Percentiles rank a stretch among this genome's conserved stretches.
Evolutionary conservation across 768 basidiomycete genomes (phyloP).

Genomic region (Amanita pseudoporphyria): DNA sequence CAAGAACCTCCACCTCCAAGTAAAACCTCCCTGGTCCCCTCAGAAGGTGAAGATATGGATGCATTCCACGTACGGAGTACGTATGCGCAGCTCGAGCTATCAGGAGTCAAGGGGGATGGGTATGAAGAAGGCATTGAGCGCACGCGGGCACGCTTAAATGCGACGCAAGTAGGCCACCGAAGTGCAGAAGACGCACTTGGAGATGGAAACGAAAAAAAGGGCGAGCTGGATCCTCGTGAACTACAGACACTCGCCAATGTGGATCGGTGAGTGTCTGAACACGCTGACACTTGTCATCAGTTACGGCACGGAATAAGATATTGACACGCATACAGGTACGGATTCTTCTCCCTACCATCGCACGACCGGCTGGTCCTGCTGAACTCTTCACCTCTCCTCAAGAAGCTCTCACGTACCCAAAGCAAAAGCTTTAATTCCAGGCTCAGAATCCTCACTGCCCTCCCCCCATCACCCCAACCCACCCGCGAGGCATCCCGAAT

Average conservation of each 20-base stretch:
- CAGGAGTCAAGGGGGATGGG: conserved; percentile 92
- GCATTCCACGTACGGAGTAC: conserved; percentile 77
- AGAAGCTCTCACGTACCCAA: conserved; percentile 40
- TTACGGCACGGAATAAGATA: not conserved
- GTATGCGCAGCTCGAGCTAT: conserved; percentile 81
- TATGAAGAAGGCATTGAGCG: conserved; percentile 92
- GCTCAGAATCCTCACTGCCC: conserved; percentile 32
- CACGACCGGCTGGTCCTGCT: conserved; percentile 80
- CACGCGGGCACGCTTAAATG: conserved; percentile 65
- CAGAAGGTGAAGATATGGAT: conserved; percentile 75
- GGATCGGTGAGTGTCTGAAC: conserved; percentile 63
- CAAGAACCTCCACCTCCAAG: conserved; percentile 22
- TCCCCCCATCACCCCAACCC: conserved; percentile 38
- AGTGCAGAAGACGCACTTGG: conserved; percentile 46
- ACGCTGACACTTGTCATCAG: not conserved
- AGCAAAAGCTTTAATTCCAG: conserved; percentile 36
- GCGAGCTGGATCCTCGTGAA: conserved; percentile 66
- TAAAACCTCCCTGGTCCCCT: conserved; percentile 55
- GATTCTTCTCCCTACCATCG: conserved; percentile 74
- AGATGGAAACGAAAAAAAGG: conserved; percentile 49
- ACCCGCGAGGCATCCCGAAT: conserved; percentile 71
- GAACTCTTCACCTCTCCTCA: conserved; percentile 48
- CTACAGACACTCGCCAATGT: conserved; percentile 60
- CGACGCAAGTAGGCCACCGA: conserved; percentile 47
- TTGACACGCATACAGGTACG: conserved; percentile 51